These are phyloP conservation scores for Modicella reniformis DNA, from an alignment of 371 early-diverging fungal species.

Conservation along the genomic window DNA sequence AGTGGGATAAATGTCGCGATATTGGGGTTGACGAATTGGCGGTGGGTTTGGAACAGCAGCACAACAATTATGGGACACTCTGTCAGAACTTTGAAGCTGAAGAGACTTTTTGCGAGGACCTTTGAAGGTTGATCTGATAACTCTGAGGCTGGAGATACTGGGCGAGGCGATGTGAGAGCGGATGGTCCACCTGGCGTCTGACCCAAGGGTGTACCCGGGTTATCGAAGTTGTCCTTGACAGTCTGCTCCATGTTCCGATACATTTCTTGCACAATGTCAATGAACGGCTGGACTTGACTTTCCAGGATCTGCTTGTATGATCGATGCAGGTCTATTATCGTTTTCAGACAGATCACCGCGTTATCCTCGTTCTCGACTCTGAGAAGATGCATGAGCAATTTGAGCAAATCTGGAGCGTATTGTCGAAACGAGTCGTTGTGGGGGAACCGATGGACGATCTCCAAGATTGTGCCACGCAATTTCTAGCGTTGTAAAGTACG, in stretches of 20 bases:
- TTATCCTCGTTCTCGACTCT: slow-evolving; percentile 96
- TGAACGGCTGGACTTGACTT: slow-evolving; percentile 87
- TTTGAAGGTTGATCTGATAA: slow-evolving; percentile 65
- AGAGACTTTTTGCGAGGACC: slow-evolving; percentile 76
- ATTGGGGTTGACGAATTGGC: slow-evolving; percentile 80
- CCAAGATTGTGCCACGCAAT: slow-evolving; percentile 89
- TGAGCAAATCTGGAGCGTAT: slow-evolving; percentile 68
- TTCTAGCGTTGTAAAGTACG: slow-evolving; percentile 65
- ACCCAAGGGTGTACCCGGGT: slow-evolving; percentile 66
- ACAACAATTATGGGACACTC: slow-evolving; percentile 98
- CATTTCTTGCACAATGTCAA: slow-evolving; percentile 92
- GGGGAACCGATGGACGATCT: slow-evolving; percentile 92
- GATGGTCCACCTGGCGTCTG: slow-evolving; percentile 66
- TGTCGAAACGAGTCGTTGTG: slow-evolving; percentile 81
- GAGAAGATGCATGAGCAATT: slow-evolving; percentile 81
- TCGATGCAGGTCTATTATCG: slow-evolving; percentile 93
- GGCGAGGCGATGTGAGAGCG: slow-evolving; percentile 73
- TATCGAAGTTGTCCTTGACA: slow-evolving; percentile 82
- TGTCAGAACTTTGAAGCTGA: slow-evolving; percentile 95
- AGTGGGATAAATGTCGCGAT: slow-evolving; percentile 88
- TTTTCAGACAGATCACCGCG: slow-evolving; percentile 89
- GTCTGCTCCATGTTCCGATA: slow-evolving; percentile 90
- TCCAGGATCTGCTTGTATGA: slow-evolving; percentile 83
- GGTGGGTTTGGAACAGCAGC: slow-evolving; percentile 87
- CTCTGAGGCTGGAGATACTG: slow-evolving; percentile 83